Percentiles rank a stretch among this genome's conserved stretches.
Conservation (phyloP, 129 eudicot species). For the Lonicera japonica region DNA sequence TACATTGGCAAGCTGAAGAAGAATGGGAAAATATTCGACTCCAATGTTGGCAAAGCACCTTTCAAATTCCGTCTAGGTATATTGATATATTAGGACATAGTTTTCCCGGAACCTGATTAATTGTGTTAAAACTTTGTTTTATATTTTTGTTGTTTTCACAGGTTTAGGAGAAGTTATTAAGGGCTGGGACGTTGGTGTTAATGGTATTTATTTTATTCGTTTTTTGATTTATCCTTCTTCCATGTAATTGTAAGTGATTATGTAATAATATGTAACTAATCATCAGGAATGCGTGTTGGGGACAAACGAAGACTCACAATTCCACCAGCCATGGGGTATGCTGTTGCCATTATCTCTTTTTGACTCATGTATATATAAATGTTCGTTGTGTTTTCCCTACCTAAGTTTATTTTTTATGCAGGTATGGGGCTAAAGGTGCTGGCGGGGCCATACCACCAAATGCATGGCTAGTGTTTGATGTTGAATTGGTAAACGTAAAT, state of each 20-base stretch:
- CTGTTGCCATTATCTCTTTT: background rate
- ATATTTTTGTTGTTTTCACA: slow-evolving; percentile 19
- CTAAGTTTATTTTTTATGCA: slow-evolving; percentile 19
- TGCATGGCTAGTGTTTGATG: slow-evolving; percentile 76
- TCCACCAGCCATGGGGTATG: slow-evolving; percentile 98
- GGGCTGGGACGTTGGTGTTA: slow-evolving; percentile 99
- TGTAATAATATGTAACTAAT: slow-evolving; percentile 1
- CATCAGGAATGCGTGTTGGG: slow-evolving; percentile 91
- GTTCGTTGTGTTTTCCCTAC: background rate
- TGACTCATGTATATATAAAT: background rate
- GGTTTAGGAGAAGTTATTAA: slow-evolving; percentile 85
- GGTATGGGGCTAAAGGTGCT: slow-evolving; percentile 81
- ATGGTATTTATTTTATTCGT: slow-evolving; percentile 34
- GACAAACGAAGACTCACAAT: slow-evolving; percentile 93
- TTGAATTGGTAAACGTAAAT: slow-evolving; percentile 69
- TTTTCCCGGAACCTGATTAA: background rate
- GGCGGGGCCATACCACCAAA: slow-evolving; percentile 68
- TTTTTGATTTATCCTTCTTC: background rate
- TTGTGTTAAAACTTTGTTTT: background rate
- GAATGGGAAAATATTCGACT: slow-evolving; percentile 81
- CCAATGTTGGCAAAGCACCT: slow-evolving; percentile 75
- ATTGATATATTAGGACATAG: background rate
- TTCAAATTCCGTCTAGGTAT: slow-evolving; percentile 85
- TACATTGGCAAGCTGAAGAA: slow-evolving; percentile 91
- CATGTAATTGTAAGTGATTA: background rate